Conservation (phyloP, 148 eudicot species). For the Cornus controversa region DNA sequence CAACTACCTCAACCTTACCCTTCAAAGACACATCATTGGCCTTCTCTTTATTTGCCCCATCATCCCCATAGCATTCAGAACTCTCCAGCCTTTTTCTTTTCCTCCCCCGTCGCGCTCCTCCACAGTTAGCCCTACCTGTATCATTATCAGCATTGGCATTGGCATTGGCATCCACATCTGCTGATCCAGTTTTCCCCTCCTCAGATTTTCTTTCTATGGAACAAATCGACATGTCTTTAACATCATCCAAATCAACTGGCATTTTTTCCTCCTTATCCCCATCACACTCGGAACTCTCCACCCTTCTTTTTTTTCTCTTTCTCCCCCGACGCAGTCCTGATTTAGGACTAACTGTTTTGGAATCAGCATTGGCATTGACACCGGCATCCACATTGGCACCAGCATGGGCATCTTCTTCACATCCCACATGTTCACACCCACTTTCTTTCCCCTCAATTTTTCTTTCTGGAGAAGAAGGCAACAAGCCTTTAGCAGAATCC, state of each 20-base stretch:
- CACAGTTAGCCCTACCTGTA: neutral
- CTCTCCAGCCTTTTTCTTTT: conserved; percentile 12
- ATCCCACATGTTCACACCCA: conserved; percentile 15
- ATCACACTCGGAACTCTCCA: neutral
- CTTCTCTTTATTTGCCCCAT: conserved; percentile 13
- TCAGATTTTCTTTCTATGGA: neutral
- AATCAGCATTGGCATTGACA: neutral
- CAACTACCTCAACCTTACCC: conserved; percentile 9
- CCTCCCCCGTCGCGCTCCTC: conserved; percentile 14
- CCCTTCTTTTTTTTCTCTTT: conserved; percentile 6
- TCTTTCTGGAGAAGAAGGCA: conserved; percentile 5
- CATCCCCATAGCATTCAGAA: conserved; percentile 7
- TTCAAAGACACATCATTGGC: conserved; percentile 15
- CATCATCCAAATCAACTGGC: neutral
- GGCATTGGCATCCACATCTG: conserved; percentile 6
- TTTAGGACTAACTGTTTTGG: neutral
- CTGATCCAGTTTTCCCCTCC: conserved; percentile 11
- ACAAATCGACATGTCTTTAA: neutral
- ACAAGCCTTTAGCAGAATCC: conserved; percentile 23
- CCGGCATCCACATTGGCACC: neutral
- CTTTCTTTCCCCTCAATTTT: conserved; percentile 10
- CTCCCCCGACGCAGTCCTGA: neutral
- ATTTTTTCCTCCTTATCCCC: neutral
- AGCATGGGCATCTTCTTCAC: conserved; percentile 1
- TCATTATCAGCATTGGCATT: conserved; percentile 8